These are phyloP conservation scores for Lactarius deliciosus DNA, from an alignment of 768 basidiomycete species.

Conservation along the genomic window DNA sequence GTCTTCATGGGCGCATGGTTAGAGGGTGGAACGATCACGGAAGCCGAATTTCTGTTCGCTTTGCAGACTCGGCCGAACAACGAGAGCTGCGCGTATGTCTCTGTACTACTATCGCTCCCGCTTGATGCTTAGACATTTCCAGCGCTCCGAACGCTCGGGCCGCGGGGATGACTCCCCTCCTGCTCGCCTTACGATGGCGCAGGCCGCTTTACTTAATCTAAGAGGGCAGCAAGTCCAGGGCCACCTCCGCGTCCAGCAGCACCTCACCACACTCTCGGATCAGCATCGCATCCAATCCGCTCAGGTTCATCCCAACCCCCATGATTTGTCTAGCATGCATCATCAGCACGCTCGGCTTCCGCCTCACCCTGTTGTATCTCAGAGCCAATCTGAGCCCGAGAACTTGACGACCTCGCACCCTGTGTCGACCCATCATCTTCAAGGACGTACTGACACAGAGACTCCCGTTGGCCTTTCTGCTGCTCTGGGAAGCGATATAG, in stretches of 20 bases:
- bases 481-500: constrained; percentile 27
- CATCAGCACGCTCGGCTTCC: constrained; percentile 24
- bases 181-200: constrained; percentile 69
- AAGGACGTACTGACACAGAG: constrained; percentile 13
- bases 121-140: constrained; percentile 1
- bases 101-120: constrained; percentile 8
- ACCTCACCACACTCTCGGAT: constrained; percentile 29
- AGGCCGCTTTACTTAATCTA: constrained; percentile 73
- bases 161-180: constrained; percentile 66
- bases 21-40: constrained; percentile 77
- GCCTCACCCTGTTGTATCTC: constrained; percentile 26
- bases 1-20: constrained; percentile 77
- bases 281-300: constrained; percentile 28
- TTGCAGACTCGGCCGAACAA: constrained; percentile 77
- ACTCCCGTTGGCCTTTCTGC: constrained; percentile 5
- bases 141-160: constrained; percentile 61
- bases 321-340: constrained; percentile 11
- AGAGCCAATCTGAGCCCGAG: constrained; percentile 14
- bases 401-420: constrained; percentile 12
- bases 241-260: constrained; percentile 24
- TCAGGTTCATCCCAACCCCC: constrained; percentile 15
- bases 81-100: constrained; percentile 66
- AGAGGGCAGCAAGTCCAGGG: constrained; percentile 58
- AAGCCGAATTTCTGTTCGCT: constrained; percentile 74
- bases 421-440: constrained; percentile 18